Conservation (phyloP, 495 filamentous ascomycete species). For the Annulohypoxylon moriforme region DNA sequence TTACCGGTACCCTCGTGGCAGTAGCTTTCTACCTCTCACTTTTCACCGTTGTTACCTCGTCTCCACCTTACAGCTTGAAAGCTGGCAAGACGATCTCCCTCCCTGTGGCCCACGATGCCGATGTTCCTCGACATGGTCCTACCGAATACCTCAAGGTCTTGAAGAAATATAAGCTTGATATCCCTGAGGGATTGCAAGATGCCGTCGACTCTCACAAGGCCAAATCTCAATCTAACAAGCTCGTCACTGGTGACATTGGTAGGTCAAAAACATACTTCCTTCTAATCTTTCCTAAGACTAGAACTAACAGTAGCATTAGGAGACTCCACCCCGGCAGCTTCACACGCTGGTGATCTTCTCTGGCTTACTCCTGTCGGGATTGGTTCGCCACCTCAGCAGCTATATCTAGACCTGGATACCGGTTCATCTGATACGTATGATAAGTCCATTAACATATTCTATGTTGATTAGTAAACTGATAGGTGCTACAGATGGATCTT, state of each 20-base stretch:
- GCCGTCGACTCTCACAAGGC: slow-evolving; percentile 44
- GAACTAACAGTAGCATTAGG: slow-evolving; percentile 32
- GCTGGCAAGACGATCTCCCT: slow-evolving; percentile 44
- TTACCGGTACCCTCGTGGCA: slow-evolving; percentile 32
- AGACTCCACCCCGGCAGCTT: slow-evolving; percentile 29
- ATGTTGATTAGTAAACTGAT: slow-evolving; percentile 22
- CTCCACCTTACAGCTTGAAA: slow-evolving; percentile 9
- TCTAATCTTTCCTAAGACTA: background rate
- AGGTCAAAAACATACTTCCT: slow-evolving; percentile 8
- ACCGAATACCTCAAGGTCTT: slow-evolving; percentile 45
- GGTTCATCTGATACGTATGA: slow-evolving; percentile 80
- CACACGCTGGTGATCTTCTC: slow-evolving; percentile 62
- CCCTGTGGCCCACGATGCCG: slow-evolving; percentile 36
- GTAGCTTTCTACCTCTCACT: slow-evolving; percentile 36
- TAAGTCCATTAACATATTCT: slow-evolving; percentile 39
- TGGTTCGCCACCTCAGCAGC: slow-evolving; percentile 74
- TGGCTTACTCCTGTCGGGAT: slow-evolving; percentile 73
- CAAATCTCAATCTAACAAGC: slow-evolving; percentile 22
- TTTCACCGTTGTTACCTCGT: slow-evolving; percentile 21
- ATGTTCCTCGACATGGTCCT: slow-evolving; percentile 45
- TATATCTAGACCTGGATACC: slow-evolving; percentile 78
- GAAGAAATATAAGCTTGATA: slow-evolving; percentile 47
- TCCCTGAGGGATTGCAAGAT: slow-evolving; percentile 45
- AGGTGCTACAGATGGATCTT: slow-evolving; percentile 62
- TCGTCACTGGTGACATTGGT: slow-evolving; percentile 24